Evolutionary conservation across 2,329 filamentous ascomycete species (phyloP).

Genomic region (Pseudopyricularia javanii): DNA sequence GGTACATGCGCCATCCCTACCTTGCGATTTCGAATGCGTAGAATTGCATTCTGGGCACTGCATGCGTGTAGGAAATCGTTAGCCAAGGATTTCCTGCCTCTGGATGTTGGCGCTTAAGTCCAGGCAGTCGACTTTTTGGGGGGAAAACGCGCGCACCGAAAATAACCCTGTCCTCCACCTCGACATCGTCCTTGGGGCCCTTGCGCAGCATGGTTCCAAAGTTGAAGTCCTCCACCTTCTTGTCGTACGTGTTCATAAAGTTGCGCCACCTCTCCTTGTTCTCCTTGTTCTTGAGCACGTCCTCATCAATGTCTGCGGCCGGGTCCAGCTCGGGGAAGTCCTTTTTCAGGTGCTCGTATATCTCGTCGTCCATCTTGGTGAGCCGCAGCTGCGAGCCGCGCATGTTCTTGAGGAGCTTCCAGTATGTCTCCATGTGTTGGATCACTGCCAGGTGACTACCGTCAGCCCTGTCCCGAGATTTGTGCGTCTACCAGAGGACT

Average conservation of each 20-base stretch:
- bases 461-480: neutral
- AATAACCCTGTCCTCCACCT: constrained; percentile 68
- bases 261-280: constrained; percentile 93
- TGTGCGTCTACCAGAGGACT: too few relatives aligned
- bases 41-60: constrained; percentile 44
- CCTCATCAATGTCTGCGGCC: constrained; percentile 68
- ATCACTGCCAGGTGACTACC: constrained; percentile 43
- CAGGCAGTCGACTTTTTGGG: neutral
- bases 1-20: constrained; percentile 16
- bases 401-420: constrained; percentile 84
- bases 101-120: neutral
- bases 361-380: constrained; percentile 91
- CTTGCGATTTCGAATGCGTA: constrained; percentile 41
- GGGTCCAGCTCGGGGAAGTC: constrained; percentile 93
- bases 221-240: constrained; percentile 93
- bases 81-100: neutral
- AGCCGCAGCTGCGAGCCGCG: constrained; percentile 80
- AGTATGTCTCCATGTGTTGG: constrained; percentile 95
- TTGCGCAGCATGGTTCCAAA: constrained; percentile 88
- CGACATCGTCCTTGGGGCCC: constrained; percentile 72
- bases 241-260: constrained; percentile 90
- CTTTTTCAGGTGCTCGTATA: constrained; percentile 73
- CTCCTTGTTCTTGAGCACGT: constrained; percentile 92
- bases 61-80: constrained; percentile 1
- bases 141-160: constrained; percentile 64